Evolutionary conservation across 139 green algal species (phyloP).

Genomic region (Picochlorum sp.): DNA sequence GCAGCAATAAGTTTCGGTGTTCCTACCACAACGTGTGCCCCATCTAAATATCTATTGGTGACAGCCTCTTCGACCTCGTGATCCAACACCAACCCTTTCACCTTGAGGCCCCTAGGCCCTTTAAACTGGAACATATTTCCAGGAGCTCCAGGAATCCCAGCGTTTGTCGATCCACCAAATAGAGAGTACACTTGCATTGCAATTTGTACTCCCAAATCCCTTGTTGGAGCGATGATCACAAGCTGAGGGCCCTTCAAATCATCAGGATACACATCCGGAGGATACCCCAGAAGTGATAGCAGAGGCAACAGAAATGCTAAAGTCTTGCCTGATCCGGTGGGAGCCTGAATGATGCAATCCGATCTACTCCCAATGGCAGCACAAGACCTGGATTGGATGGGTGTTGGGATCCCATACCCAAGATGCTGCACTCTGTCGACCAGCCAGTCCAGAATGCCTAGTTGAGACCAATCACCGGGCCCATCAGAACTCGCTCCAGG

Average conservation of each 20-base stretch:
- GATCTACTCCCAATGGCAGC: slow-evolving; percentile 41
- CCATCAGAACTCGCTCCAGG: not conserved
- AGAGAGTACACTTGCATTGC: slow-evolving; percentile 66
- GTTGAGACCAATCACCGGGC: slow-evolving; percentile 40
- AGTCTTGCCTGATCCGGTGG: slow-evolving; percentile 77
- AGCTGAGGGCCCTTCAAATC: slow-evolving; percentile 61
- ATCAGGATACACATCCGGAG: slow-evolving; percentile 53
- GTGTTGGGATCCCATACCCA: slow-evolving; percentile 62
- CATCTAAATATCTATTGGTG: slow-evolving; percentile 35
- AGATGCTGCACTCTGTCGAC: slow-evolving; percentile 57
- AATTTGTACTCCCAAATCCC: slow-evolving; percentile 83
- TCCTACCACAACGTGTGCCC: slow-evolving; percentile 64
- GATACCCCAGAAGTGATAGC: slow-evolving; percentile 55
- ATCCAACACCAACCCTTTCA: slow-evolving; percentile 66
- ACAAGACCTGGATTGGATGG: slow-evolving; percentile 57
- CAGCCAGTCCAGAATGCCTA: slow-evolving; percentile 64
- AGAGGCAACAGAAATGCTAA: slow-evolving; percentile 64
- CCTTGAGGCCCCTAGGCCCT: slow-evolving; percentile 63
- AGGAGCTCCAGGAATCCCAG: slow-evolving; percentile 48
- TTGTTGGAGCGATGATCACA: slow-evolving; percentile 72
- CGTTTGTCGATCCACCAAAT: slow-evolving; percentile 60
- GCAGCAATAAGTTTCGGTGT: slow-evolving; percentile 49
- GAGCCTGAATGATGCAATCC: slow-evolving; percentile 52
- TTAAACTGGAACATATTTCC: slow-evolving; percentile 80
- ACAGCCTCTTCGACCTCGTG: slow-evolving; percentile 52